Percentiles rank a stretch among this genome's conserved stretches.
These are phyloP conservation scores for Chlorociboria aeruginascens DNA, from an alignment of 495 filamentous ascomycete genomes.

Conservation along the genomic window DNA sequence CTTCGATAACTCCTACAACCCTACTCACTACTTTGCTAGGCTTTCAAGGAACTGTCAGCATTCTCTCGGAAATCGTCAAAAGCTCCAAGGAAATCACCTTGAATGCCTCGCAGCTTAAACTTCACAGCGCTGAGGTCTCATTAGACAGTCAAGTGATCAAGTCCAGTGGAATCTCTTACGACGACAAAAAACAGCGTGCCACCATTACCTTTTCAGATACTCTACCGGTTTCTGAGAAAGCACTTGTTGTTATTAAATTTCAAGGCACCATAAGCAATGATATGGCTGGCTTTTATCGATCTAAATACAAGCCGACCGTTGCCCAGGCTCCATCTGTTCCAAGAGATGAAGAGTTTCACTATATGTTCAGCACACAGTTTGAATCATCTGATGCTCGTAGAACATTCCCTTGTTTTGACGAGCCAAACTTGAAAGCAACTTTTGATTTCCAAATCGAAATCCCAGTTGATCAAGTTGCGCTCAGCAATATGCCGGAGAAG, in stretches of 20 bases:
- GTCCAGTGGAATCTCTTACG: slow-evolving; percentile 56
- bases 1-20: too few species aligned
- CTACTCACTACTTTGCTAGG: too few species aligned
- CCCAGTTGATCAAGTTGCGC: slow-evolving; percentile 70
- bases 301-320: slow-evolving; percentile 57
- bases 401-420: slow-evolving; percentile 96
- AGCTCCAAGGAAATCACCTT: slow-evolving; percentile 59
- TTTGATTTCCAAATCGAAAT: slow-evolving; percentile 90
- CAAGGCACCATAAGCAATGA: slow-evolving; percentile 81
- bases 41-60: slow-evolving; percentile 68
- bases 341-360: slow-evolving; percentile 62
- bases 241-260: slow-evolving; percentile 61
- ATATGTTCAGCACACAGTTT: slow-evolving; percentile 96
- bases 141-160: slow-evolving; percentile 35
- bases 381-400: slow-evolving; percentile 90
- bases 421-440: slow-evolving; percentile 91
- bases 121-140: slow-evolving; percentile 38
- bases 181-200: slow-evolving; percentile 55
- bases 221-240: slow-evolving; percentile 42
- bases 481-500: slow-evolving; percentile 83
- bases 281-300: slow-evolving; percentile 95
- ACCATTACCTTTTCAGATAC: background rate
- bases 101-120: slow-evolving; percentile 56
- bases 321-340: background rate
- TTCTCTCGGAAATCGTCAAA: slow-evolving; percentile 45